phyloP scores from a whole-genome alignment of 2,329 filamentous ascomycete species.

The Gaeumannomyces sp. region DNA sequence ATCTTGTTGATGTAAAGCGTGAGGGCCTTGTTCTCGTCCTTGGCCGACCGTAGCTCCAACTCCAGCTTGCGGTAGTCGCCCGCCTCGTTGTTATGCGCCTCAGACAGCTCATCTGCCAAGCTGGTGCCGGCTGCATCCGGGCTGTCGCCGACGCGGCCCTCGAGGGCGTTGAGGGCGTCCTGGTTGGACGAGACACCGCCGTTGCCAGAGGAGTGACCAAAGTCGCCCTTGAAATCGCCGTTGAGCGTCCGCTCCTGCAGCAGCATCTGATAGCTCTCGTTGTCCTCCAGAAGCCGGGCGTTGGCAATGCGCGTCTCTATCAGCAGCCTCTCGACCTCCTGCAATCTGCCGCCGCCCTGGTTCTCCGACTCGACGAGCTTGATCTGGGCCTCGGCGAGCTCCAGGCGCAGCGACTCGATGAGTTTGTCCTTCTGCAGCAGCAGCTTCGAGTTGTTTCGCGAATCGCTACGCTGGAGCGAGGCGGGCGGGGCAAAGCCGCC shows the following conservation, averaged over 20 bases:
- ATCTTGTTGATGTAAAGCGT: conserved; percentile 99
- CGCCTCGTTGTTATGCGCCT: conserved; percentile 51
- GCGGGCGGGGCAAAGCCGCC: conserved; percentile 78
- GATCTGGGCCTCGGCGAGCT: conserved; percentile 91
- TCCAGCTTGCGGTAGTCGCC: conserved; percentile 61
- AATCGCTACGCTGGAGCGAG: conserved; percentile 80
- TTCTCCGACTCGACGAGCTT: conserved; percentile 94
- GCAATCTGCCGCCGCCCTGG: conserved; percentile 77
- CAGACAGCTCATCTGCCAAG: conserved; percentile 84
- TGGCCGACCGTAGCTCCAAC: conserved; percentile 65
- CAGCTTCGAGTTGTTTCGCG: conserved; percentile 81
- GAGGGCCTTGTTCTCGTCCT: conserved; percentile 94
- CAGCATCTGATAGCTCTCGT: conserved; percentile 94
- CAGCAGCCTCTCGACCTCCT: conserved; percentile 83
- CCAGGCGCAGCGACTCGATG: conserved; percentile 85
- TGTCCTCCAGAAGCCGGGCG: conserved; percentile 94
- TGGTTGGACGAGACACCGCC: conserved; percentile 45
- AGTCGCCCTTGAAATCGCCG: conserved; percentile 83
- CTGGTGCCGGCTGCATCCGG: conserved; percentile 34
- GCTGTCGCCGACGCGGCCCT: conserved; percentile 38
- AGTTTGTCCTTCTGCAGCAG: conserved; percentile 93
- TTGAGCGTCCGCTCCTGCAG: conserved; percentile 93
- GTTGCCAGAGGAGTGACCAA: conserved; percentile 33
- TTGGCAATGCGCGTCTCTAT: conserved; percentile 95
- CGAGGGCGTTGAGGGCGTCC: conserved; percentile 58